phyloP scores from a whole-genome alignment of 257 asterid genomes.

The Cordia subcordata region DNA sequence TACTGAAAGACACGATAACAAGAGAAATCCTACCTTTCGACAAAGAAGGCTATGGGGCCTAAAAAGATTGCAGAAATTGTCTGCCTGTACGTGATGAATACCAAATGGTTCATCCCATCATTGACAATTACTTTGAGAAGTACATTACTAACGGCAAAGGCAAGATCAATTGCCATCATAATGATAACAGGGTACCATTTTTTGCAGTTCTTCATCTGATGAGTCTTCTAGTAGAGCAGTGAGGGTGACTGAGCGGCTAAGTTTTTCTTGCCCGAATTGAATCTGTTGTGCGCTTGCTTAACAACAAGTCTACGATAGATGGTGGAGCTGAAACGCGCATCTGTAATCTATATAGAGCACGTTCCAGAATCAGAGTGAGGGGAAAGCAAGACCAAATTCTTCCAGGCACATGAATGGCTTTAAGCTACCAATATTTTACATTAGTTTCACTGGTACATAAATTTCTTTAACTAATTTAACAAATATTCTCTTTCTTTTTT shows the following conservation, averaged over 20 bases:
- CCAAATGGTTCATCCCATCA: conserved; percentile 54
- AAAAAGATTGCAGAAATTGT: conserved; percentile 51
- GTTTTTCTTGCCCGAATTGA: too few species aligned
- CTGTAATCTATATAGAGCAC: conserved; percentile 10
- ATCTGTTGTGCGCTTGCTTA: too few species aligned
- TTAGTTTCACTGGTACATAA: conserved; percentile 11
- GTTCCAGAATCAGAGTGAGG: not conserved
- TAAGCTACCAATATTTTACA: conserved; percentile 6
- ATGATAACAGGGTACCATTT: conserved; percentile 51
- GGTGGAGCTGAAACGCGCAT: conserved; percentile 1
- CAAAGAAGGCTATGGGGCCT: conserved; percentile 49
- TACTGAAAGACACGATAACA: not conserved
- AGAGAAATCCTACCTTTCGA: conserved; percentile 46
- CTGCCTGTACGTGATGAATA: conserved; percentile 78
- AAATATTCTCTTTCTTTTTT: conserved; percentile 1
- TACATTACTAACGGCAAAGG: conserved; percentile 58
- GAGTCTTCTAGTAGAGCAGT: too few species aligned
- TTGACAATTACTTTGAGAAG: conserved; percentile 52
- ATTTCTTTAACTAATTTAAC: conserved; percentile 9
- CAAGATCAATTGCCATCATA: conserved; percentile 46
- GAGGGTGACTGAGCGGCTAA: too few species aligned
- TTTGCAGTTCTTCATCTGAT: conserved; percentile 37
- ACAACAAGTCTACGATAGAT: not conserved
- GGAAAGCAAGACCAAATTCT: conserved; percentile 16
- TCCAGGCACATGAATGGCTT: conserved; percentile 5